Evolutionary conservation across 345 rosid species (phyloP).

Genomic region (Turnera subulata): DNA sequence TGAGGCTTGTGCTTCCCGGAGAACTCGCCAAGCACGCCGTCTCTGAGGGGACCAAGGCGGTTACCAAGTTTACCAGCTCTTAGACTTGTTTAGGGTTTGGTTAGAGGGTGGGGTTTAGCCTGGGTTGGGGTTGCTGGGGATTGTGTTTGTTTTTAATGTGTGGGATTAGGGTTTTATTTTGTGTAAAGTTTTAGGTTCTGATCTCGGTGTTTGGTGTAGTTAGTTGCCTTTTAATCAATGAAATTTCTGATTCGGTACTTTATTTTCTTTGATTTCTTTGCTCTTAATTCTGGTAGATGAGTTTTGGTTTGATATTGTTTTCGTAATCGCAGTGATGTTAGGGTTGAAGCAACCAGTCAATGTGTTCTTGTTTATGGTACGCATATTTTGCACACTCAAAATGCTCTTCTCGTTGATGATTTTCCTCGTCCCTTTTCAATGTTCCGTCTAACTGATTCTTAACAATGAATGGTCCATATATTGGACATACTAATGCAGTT

Average conservation of each 20-base stretch:
- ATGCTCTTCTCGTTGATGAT: neutral
- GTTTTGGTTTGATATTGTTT: neutral
- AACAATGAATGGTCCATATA: too few species aligned
- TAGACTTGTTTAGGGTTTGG: slow-evolving; percentile 3
- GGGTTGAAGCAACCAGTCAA: too few species aligned
- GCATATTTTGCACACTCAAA: neutral
- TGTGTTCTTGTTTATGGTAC: too few species aligned
- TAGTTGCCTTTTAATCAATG: neutral
- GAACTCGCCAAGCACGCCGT: slow-evolving; percentile 30
- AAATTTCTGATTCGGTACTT: neutral
- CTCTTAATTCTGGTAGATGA: too few species aligned
- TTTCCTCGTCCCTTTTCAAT: too few species aligned
- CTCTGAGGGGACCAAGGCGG: slow-evolving; percentile 29
- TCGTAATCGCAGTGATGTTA: too few species aligned
- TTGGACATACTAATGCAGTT: too few species aligned
- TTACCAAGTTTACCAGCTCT: slow-evolving; percentile 29
- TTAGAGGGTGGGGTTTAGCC: neutral
- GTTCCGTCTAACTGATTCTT: too few species aligned
- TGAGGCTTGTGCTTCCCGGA: slow-evolving; percentile 22
- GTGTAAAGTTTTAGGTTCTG: neutral
- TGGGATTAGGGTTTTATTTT: neutral
- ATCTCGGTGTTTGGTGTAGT: neutral
- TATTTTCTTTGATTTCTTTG: neutral
- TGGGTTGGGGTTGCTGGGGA: neutral
- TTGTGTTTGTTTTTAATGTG: neutral